Evolutionary conservation across 2,329 filamentous ascomycete genomes (phyloP).

Genomic region (Neurospora crassa): DNA sequence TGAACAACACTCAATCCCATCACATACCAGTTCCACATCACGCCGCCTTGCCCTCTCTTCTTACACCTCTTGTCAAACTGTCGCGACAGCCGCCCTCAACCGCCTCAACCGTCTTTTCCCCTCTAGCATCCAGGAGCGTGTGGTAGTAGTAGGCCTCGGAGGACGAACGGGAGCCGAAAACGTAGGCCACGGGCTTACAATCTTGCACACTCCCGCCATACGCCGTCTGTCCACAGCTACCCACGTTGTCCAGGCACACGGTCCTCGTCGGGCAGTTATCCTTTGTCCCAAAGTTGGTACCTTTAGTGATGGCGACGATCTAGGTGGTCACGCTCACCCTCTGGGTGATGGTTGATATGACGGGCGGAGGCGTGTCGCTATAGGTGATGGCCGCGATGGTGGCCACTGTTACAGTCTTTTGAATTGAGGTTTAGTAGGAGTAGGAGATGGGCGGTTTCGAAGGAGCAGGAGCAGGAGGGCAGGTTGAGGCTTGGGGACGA

Average conservation of each 20-base stretch:
- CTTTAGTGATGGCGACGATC: neutral
- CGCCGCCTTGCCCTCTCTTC: neutral
- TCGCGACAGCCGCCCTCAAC: neutral
- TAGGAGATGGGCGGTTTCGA: neutral
- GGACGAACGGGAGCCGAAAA: constrained; percentile 4
- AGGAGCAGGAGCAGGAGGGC: neutral
- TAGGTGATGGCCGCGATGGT: neutral
- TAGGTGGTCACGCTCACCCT: neutral
- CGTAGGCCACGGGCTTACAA: constrained; percentile 9
- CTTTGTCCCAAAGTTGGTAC: neutral
- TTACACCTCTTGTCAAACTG: neutral
- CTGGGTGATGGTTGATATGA: neutral
- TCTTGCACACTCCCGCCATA: constrained; percentile 6
- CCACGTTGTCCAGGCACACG: neutral
- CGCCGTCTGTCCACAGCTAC: neutral
- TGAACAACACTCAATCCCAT: too few species aligned
- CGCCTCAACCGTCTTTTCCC: neutral
- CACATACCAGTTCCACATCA: neutral
- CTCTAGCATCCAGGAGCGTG: neutral
- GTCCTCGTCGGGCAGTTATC: neutral
- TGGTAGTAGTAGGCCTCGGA: neutral
- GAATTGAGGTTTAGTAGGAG: neutral
- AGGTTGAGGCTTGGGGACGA: neutral
- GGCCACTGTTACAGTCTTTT: neutral
- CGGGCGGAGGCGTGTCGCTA: neutral